phyloP scores from a whole-genome alignment of 2,329 filamentous ascomycete species.

The Diplodia intermedia region DNA sequence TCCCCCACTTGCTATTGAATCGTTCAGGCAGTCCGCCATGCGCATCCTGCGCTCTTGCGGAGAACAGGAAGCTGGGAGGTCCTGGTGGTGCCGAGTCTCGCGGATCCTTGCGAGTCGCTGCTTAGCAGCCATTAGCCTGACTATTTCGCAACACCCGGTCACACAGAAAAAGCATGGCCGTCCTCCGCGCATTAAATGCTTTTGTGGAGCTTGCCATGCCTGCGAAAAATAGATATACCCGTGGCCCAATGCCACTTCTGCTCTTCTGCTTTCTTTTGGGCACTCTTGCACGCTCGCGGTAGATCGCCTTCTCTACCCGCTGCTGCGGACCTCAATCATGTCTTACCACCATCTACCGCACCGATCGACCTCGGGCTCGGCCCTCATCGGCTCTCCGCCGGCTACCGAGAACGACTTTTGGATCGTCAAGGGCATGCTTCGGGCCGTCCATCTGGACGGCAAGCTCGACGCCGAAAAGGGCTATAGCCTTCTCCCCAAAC shows the following conservation, averaged over 20 bases:
- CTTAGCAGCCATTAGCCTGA: neutral
- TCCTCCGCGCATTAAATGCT: neutral
- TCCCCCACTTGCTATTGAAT: neutral
- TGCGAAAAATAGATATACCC: neutral
- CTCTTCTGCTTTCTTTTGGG: neutral
- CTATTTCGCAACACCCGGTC: neutral
- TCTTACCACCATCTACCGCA: neutral
- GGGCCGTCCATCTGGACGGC: constrained; percentile 35
- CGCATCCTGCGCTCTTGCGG: neutral
- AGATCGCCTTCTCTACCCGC: constrained; percentile 2
- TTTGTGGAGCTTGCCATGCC: neutral
- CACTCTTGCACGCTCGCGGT: constrained; percentile 4
- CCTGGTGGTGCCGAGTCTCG: neutral
- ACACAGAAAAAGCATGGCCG: neutral
- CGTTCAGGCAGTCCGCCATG: neutral
- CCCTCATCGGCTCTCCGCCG: constrained; percentile 38
- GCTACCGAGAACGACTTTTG: constrained; percentile 42
- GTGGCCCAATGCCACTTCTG: neutral
- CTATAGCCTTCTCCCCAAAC: constrained; percentile 18
- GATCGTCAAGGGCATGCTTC: constrained; percentile 40
- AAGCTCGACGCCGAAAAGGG: constrained; percentile 36
- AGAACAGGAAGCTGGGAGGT: neutral
- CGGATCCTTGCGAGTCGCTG: neutral
- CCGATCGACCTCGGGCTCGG: neutral
- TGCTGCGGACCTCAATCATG: constrained; percentile 14